A percentile compares a stretch with the other conserved stretches of the same genome.
Conservation (phyloP, 2,329 filamentous ascomycete species). For the Aspergillus piperis region DNA sequence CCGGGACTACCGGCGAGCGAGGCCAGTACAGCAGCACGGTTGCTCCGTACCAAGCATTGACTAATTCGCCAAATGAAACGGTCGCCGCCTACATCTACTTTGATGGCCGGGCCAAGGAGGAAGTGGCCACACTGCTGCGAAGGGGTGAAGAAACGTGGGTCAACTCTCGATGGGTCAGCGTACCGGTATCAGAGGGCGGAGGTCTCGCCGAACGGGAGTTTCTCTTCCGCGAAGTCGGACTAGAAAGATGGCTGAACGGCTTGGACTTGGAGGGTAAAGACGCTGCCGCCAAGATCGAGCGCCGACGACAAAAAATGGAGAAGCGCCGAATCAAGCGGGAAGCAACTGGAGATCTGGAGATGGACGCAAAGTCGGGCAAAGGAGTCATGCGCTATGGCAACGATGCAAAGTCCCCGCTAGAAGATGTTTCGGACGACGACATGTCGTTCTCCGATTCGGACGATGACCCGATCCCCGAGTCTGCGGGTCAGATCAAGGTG, state of each 20-base stretch:
- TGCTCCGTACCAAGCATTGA: slow-evolving; percentile 86
- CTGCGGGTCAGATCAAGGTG: slow-evolving; percentile 96
- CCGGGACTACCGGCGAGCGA: slow-evolving; percentile 54
- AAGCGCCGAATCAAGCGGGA: slow-evolving; percentile 79
- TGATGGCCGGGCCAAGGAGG: slow-evolving; percentile 90
- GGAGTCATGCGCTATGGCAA: slow-evolving; percentile 77
- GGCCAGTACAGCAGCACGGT: slow-evolving; percentile 61
- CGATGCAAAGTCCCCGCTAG: slow-evolving; percentile 72
- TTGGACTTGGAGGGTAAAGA: slow-evolving; percentile 93
- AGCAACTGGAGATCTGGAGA: slow-evolving; percentile 53
- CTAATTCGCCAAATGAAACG: slow-evolving; percentile 90
- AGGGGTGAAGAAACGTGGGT: slow-evolving; percentile 99
- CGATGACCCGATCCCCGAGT: slow-evolving; percentile 84
- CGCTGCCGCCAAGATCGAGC: slow-evolving; percentile 75
- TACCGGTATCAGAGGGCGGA: slow-evolving; percentile 86
- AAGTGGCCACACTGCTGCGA: slow-evolving; percentile 89
- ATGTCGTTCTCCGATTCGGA: slow-evolving; percentile 69
- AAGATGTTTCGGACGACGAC: slow-evolving; percentile 71
- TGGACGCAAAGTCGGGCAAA: slow-evolving; percentile 37
- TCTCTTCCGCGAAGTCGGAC: slow-evolving; percentile 90
- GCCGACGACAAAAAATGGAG: slow-evolving; percentile 69
- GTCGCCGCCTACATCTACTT: slow-evolving; percentile 99
- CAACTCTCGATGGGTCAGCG: slow-evolving; percentile 95
- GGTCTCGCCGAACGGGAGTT: slow-evolving; percentile 96
- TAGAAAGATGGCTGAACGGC: slow-evolving; percentile 95